These are phyloP conservation scores for Cutaneotrichosporon sp. DNA, from an alignment of 1,284 basidiomycete genomes.

Conservation along the genomic window DNA sequence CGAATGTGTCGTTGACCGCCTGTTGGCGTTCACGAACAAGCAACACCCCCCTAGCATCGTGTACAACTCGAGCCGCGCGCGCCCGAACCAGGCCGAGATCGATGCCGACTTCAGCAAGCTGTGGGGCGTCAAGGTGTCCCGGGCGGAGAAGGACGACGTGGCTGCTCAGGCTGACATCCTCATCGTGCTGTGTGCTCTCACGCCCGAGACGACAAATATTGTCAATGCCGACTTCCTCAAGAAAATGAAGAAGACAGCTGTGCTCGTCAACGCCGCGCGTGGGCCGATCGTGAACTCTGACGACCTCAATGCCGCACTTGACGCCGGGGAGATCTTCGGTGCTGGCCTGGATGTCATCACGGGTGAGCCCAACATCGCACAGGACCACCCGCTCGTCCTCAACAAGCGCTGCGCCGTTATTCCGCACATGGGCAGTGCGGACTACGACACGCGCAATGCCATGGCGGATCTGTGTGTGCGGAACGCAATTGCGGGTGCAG, in stretches of 20 bases:
- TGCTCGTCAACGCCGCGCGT: constrained; percentile 74
- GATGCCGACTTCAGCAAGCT: constrained; percentile 55
- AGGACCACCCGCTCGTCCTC: constrained; percentile 72
- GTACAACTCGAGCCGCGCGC: constrained; percentile 36
- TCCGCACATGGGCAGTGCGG: constrained; percentile 88
- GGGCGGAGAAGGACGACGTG: constrained; percentile 63
- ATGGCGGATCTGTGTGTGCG: constrained; percentile 66
- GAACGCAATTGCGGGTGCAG: constrained; percentile 36
- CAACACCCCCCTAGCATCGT: constrained; percentile 29
- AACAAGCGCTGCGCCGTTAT: constrained; percentile 56
- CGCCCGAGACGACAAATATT: constrained; percentile 64
- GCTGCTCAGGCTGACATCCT: constrained; percentile 72
- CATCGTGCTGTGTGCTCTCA: constrained; percentile 78
- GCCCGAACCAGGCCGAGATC: constrained; percentile 49
- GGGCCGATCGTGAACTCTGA: constrained; percentile 76
- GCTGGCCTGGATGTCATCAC: constrained; percentile 93
- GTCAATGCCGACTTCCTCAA: constrained; percentile 66
- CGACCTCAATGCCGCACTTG: constrained; percentile 74
- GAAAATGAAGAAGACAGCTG: constrained; percentile 75
- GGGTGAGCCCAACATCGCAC: constrained; percentile 73
- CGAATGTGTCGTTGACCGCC: constrained; percentile 68
- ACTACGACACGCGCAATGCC: constrained; percentile 70
- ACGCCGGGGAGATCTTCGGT: constrained; percentile 73
- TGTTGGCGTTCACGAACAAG: constrained; percentile 65
- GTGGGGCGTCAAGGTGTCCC: constrained; percentile 56